Conservation (phyloP, 2,329 filamentous ascomycete species). For the Colletotrichum zoysiae region DNA sequence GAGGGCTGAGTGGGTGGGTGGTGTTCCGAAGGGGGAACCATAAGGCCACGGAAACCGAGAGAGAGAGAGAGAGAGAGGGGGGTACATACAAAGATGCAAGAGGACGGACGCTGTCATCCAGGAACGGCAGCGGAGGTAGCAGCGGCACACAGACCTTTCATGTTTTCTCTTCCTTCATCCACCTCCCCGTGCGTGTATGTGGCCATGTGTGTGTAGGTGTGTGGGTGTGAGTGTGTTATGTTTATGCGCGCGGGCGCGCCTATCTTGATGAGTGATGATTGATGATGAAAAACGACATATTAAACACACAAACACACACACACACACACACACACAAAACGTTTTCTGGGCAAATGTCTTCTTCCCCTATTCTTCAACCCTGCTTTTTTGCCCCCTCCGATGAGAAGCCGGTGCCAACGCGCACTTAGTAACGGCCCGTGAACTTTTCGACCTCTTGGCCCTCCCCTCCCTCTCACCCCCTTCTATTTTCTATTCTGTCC, state of each 20-base stretch:
- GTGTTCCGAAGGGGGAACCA: neutral
- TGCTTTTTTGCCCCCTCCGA: neutral
- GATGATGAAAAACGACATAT: neutral
- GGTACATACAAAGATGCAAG: no score
- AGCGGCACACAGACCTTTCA: constrained; percentile 1
- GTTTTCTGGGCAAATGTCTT: no score
- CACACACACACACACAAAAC: neutral
- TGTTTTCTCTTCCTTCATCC: neutral
- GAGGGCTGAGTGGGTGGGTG: neutral
- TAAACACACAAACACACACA: neutral
- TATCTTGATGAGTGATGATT: neutral
- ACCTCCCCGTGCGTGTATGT: neutral
- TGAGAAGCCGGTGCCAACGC: neutral
- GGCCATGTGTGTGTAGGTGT: no score
- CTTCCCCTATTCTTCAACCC: neutral
- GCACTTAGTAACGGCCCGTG: neutral
- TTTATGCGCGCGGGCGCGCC: neutral
- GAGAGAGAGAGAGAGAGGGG: neutral
- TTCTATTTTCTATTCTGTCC: neutral
- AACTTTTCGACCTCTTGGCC: neutral
- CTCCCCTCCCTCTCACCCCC: no score
- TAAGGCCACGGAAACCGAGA: neutral
- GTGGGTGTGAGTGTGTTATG: no score
- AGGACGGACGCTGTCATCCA: constrained; percentile 1
- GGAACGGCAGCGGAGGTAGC: neutral